Evolutionary conservation across 1,284 basidiomycete genomes (phyloP), one percentile per base, ranked within the genome.

Genomic region (Marasmius fiardii): DNA sequence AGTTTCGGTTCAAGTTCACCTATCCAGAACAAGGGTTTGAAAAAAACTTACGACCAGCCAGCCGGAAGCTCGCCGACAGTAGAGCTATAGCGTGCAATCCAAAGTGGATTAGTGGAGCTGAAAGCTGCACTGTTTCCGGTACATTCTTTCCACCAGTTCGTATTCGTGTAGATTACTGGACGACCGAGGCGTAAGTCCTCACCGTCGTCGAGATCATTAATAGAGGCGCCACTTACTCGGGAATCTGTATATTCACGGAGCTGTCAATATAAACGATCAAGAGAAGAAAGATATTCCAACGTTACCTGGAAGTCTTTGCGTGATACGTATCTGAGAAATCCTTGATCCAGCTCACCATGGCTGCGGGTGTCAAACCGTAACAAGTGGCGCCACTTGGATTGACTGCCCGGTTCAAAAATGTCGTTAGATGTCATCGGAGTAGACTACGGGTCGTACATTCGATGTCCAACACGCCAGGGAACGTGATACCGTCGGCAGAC

Each of bases 121-220:
- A 86, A 85, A 26, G 71, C 66, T 24, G 74, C 70, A 56, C 75
- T 80, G 66, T 83, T 80, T 5, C 81, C 80, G 2, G 85, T 86
- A 68, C 86, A 89, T 18, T 75, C 75, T 31, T 62, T 80, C 86
- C 85, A 89, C 86, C 85, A 88, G 62, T 80, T 74, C 1, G 83
- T 82, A 1, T 78, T 83, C 23, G 79, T 81, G 63, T 88, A 88
- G 54, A 88, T 85, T 43, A 81, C 81, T 73, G 28, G 4, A 10
- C 10, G 10, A 21, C 41, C 20, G 34, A 10, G 26, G 14, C 31
- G 52, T 43, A 31, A 31, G 10, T 55, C 48, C 24, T 52, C 24
- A 43, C 44, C 20, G 47, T 5, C 7, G 5, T 24, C 6, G 5
- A 53, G 7, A 14, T 24, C 7, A 33, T 4, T 41, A 4, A n/a